Evolutionary conservation across 2,329 filamentous ascomycete genomes (phyloP).

Genomic region (Stagonosporopsis cucurbitacearum): DNA sequence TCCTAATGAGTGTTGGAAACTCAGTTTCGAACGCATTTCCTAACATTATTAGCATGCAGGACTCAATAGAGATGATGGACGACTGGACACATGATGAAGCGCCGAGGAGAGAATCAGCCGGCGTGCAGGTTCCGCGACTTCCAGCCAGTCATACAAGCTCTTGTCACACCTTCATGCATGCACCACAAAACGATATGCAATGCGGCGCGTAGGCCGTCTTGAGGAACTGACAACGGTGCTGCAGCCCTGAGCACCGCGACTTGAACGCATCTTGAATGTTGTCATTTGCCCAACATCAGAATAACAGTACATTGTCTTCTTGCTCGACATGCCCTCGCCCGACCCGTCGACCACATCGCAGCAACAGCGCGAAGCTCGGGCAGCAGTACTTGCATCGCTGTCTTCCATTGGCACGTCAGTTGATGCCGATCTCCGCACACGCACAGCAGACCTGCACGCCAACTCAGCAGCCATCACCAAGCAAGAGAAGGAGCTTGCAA

Average conservation of each 20-base stretch:
- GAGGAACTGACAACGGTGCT: constrained; percentile 5
- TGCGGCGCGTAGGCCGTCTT: constrained; percentile 15
- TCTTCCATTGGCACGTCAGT: constrained; percentile 69
- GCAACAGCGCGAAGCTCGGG: constrained; percentile 57
- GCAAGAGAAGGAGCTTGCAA: constrained; percentile 71
- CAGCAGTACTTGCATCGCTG: constrained; percentile 58
- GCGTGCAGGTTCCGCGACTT: background rate
- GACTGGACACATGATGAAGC: background rate
- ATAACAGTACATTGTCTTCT: background rate
- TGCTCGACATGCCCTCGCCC: constrained; percentile 35
- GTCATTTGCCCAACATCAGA: background rate
- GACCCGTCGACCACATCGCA: constrained; percentile 39
- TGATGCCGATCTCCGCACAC: constrained; percentile 70
- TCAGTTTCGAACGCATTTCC: background rate
- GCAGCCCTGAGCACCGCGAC: constrained; percentile 11
- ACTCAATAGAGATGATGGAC: background rate
- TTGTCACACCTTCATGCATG: constrained; percentile 35
- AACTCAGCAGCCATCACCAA: constrained; percentile 69
- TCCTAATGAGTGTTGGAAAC: background rate
- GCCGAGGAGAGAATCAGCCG: background rate
- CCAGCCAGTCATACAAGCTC: constrained; percentile 31
- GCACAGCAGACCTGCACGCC: constrained; percentile 71
- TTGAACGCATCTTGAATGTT: background rate
- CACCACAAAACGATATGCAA: constrained; percentile 6
- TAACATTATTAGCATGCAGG: background rate